Evolutionary conservation across 805 yeast genomes (phyloP), one percentile per base, ranked within the genome.

Genomic region (Nakazawaea ambrosiae): DNA sequence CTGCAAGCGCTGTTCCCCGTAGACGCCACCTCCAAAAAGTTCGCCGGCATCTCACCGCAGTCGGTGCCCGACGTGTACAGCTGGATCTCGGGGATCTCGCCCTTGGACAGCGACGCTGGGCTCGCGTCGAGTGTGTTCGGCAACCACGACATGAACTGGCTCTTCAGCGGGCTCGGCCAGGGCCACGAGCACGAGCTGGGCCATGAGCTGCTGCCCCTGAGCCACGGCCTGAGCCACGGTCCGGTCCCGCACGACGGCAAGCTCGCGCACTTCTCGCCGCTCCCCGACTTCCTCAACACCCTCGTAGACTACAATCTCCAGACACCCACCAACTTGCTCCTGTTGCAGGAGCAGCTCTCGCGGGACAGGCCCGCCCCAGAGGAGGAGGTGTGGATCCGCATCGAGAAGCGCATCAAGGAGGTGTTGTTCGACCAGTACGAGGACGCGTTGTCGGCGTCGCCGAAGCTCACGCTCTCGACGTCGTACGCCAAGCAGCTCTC

Each of bases 101-200:
- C 37, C 4, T 27, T 35, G 12, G 38, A 35, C 16, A 23, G 28
- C 16, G 38, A 35, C 15, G 31, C 38, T 10, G 38, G 33, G 4
- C 16, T 42, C 9, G 34, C 36, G 8, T 34, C 43, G 5, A 34
- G 39, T 20, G n/a, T 42, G 10, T 48, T 50, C 31, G 47, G 39
- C 27, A 43, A 45, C n/a, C 39, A 47, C 23, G 49, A 48, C 38
- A 34, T 51, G 20, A 39, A 51, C 16, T 50, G 55, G 55, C 47
- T 51, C 16, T 50, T 51, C 40, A 29, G 15, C n/a, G 29, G 46
- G 44, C 17, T 28, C 20, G 22, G 25, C 19, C 14, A n/a, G 27
- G 14, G 14, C 15, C 27, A 28, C 4, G 31, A 31, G 19, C 30
- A 23, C 9, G 18, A 12, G 17, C 9, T n/a, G 12, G 12, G 8